Evolutionary conservation across 768 basidiomycete species (phyloP).

Genomic region (Kwoniella dejecticola): DNA sequence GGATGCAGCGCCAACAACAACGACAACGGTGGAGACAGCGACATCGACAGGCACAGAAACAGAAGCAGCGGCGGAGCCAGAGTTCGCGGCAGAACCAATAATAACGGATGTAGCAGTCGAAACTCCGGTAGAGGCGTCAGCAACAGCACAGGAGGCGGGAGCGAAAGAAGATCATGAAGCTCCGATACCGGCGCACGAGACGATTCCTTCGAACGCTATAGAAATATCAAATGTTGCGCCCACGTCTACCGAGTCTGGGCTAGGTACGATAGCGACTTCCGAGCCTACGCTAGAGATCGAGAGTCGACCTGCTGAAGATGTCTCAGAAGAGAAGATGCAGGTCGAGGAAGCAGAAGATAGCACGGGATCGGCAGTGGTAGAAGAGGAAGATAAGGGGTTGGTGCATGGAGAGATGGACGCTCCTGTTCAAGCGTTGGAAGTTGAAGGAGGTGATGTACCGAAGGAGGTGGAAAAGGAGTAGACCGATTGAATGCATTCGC

Average conservation of each 20-base stretch:
- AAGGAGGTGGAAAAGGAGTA: conserved; percentile 20
- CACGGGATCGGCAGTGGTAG: conserved; percentile 19
- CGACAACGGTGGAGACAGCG: conserved; percentile 6
- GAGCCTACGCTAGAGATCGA: conserved; percentile 32
- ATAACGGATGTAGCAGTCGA: too few relatives aligned
- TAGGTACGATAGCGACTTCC: conserved; percentile 23
- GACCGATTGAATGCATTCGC: neutral
- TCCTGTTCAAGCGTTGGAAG: conserved; percentile 24
- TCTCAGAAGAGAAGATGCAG: conserved; percentile 33
- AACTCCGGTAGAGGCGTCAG: too few relatives aligned
- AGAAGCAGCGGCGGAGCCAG: neutral
- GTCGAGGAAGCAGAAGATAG: conserved; percentile 28
- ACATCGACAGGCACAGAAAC: conserved; percentile 3
- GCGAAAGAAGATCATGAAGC: conserved; percentile 8
- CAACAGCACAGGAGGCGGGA: too few relatives aligned
- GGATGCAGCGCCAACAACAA: neutral
- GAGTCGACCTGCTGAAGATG: conserved; percentile 11
- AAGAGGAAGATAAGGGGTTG: conserved; percentile 29
- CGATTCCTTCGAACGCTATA: conserved; percentile 43
- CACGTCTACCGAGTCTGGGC: conserved; percentile 27
- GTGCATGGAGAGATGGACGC: conserved; percentile 35
- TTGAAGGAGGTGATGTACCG: conserved; percentile 31
- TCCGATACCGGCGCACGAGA: conserved; percentile 5
- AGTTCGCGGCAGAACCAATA: too few relatives aligned
- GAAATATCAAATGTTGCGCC: conserved; percentile 35